Base-by-base conservation (phyloP, 2,329 filamentous ascomycete genomes). In the Tolypocladium amazonense region DNA sequence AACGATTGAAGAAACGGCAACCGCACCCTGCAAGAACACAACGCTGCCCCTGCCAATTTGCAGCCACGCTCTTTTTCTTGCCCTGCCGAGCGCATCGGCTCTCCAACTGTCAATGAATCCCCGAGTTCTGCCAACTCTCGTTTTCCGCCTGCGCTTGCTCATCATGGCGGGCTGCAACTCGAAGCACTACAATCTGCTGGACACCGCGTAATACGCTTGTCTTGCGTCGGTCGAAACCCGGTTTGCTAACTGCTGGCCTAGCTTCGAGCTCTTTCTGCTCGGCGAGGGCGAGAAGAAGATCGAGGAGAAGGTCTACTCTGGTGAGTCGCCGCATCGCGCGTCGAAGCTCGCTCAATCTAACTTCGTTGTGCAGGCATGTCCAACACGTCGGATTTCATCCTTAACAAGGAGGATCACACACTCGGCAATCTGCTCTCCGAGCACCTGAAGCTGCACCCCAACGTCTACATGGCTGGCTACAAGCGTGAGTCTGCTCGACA, bases 401-500 rank as follows among this genome's bases (percentile, higher is more conserved):
- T 99, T 76, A 90, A 91, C 76, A 97, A 97, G 75, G 94, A 99
- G 74, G 94, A 99, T 68, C 93, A 97, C 76, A 97, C 93, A 1
- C 84, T 99, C 33, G 94, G 88, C 67, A 97, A 99, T 74, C 82
- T 99, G 59, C 82, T 99, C 60, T 84, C 88, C 56, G 87, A 90
- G 69, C 90, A 93, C 68, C 88, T 99, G 60, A 87, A 94, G 77
- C 87, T 89, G 72, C 88, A 90, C 68, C 83, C 86, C 23, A 88
- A 95, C 71, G 89, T 99, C 67, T 79, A 88, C 67, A 96, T 97
- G 81, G 87, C 92, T 61, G 94, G 89, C 15, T 99, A 99, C 81
- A 95, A 95, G 76, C 85, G 89, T 88, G 74, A 63, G 83, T 58
- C 2, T 41, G 12, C 35, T 1, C 18, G 57, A 27, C 12, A 76